Base-by-base conservation (phyloP, 1,284 basidiomycete species). In the Vanrija sp. region DNA sequence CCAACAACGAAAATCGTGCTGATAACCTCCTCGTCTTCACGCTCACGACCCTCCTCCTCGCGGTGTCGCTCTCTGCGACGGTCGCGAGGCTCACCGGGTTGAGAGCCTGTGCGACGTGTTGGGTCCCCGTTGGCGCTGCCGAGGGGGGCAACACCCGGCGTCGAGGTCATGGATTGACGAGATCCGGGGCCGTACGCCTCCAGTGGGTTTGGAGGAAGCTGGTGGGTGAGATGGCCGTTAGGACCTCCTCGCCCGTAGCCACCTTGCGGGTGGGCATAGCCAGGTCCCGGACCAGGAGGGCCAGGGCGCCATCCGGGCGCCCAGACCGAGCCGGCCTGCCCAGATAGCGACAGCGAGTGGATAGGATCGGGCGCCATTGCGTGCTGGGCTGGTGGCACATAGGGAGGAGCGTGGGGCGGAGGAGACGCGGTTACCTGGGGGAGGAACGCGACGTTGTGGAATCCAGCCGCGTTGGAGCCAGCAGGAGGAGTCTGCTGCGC, bases 1-100 rank as follows among this genome's bases (percentile, higher is more conserved):
- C 95, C 95, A 28, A 98, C 95, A 1, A 98, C 94, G 67, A 98
- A 98, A 61, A 98, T 95, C 3, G 95, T 98, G 19, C 90, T 94
- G 57, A 98, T 97, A 66, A 97, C 93, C 72, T 97, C 93, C 57
- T 87, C 84, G 4, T 72, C 73, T 15, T 66, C 62, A 7, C 54
- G 53, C 18, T 66, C 68, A n/a, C 66, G 26, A 10, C 63, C 64
- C 23, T 65, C 66, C 2, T 70, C 68, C 28, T 65, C 64, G 10
- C 60, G 54, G 39, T 58, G 57, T 26, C 57, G 56, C 18, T 59
- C 57, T 48, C 60, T 50, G 18, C 60, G 54, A 15, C 60, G 45
- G 46, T 62, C 60, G 21, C 57, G 54, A 2, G 57, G 52, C 45
- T 62, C 60, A 18, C 60, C 60, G 3, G 57, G 49, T 40, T 58